A percentile compares a stretch with the other conserved stretches of the same genome.
phyloP scores from a whole-genome alignment of 1,284 basidiomycete genomes.

The Fomes fomentarius region DNA sequence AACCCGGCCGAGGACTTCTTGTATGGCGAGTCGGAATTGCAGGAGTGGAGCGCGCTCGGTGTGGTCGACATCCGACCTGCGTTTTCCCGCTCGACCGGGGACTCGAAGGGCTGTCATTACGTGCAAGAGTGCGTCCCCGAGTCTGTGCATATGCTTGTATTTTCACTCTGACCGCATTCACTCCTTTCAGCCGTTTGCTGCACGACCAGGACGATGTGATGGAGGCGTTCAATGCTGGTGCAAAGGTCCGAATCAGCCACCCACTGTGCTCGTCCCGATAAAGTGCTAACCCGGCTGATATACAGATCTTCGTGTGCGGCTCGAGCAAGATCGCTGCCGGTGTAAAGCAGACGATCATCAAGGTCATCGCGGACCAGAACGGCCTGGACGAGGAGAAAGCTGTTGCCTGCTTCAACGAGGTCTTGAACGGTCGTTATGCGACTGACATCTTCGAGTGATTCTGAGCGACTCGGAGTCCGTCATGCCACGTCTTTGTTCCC shows the following conservation, averaged over 20 bases:
- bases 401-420: slow-evolving; percentile 28
- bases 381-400: slow-evolving; percentile 29
- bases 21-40: slow-evolving; percentile 46
- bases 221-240: slow-evolving; percentile 37
- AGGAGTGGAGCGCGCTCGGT: slow-evolving; percentile 45
- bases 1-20: slow-evolving; percentile 45
- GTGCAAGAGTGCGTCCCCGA: slow-evolving; percentile 51
- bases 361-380: slow-evolving; percentile 35
- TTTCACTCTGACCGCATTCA: too few relatives aligned
- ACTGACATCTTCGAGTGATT: slow-evolving; percentile 44
- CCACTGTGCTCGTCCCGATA: background rate
- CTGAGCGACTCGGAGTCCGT: too few relatives aligned
- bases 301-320: slow-evolving; percentile 50
- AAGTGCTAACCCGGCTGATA: background rate
- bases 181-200: slow-evolving; percentile 45
- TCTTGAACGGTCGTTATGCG: slow-evolving; percentile 40
- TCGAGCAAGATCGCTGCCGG: slow-evolving; percentile 39
- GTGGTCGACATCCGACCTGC: slow-evolving; percentile 52
- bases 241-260: slow-evolving; percentile 46
- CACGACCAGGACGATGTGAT: slow-evolving; percentile 42
- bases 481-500: too few relatives aligned
- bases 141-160: too few relatives aligned
- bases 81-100: slow-evolving; percentile 43
- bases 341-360: slow-evolving; percentile 38
- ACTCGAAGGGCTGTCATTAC: slow-evolving; percentile 46